Conservation (phyloP, 2,329 filamentous ascomycete species). For the Magnaporthiopsis rhizophila region DNA sequence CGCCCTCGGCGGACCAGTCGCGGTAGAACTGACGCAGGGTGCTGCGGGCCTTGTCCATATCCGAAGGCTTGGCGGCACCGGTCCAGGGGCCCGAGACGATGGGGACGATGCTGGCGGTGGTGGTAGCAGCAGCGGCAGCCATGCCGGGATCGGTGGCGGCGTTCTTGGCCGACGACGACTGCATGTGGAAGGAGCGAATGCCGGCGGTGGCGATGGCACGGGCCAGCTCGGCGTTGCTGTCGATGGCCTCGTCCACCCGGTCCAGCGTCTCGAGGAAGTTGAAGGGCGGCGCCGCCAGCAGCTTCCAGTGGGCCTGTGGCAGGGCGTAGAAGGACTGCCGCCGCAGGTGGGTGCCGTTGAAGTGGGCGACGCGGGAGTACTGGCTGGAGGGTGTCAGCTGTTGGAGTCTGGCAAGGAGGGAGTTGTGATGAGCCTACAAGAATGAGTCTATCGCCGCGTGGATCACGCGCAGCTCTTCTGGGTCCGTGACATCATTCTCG, state of each 20-base stretch:
- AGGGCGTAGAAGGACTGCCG: slow-evolving; percentile 91
- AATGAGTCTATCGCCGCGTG: slow-evolving; percentile 84
- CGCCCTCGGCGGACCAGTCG: slow-evolving; percentile 82
- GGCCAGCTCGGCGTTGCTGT: slow-evolving; percentile 76
- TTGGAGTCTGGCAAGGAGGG: background rate
- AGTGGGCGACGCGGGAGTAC: slow-evolving; percentile 78
- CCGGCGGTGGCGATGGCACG: slow-evolving; percentile 67
- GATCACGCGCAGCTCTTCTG: slow-evolving; percentile 73
- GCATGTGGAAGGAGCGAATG: slow-evolving; percentile 56
- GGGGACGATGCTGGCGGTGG: slow-evolving; percentile 24
- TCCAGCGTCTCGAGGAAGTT: slow-evolving; percentile 72
- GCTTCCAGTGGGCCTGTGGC: slow-evolving; percentile 72
- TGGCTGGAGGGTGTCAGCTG: slow-evolving; percentile 43
- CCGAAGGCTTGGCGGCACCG: slow-evolving; percentile 59
- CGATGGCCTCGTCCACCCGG: slow-evolving; percentile 78
- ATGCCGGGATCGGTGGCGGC: background rate
- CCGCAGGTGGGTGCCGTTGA: slow-evolving; percentile 83
- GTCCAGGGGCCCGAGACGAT: slow-evolving; percentile 57
- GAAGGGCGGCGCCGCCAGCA: slow-evolving; percentile 76
- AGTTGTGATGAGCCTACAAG: slow-evolving; percentile 49
- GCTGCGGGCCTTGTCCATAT: slow-evolving; percentile 86
- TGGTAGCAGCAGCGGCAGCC: background rate
- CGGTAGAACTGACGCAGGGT: slow-evolving; percentile 91
- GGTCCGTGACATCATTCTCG: slow-evolving; percentile 60
- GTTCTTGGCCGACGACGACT: background rate